phyloP scores from a whole-genome alignment of 208 protist species.

The Naegleria gruberi region DNA sequence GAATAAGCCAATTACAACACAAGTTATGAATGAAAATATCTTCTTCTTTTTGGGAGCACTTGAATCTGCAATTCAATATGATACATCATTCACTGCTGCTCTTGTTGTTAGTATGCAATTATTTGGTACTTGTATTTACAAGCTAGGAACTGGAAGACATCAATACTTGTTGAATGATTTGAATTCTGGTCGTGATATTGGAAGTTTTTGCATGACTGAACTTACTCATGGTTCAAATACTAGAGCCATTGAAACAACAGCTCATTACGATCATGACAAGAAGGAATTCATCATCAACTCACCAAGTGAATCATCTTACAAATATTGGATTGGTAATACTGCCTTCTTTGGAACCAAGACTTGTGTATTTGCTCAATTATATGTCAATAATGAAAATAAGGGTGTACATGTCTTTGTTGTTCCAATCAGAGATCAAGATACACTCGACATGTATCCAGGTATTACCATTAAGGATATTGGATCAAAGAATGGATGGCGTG shows the following conservation, averaged over 20 bases:
- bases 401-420: slow-evolving; percentile 26
- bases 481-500: slow-evolving; percentile 19
- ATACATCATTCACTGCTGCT: neutral
- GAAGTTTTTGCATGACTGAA: slow-evolving; percentile 40
- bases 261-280: slow-evolving; percentile 30
- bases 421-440: slow-evolving; percentile 19
- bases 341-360: neutral
- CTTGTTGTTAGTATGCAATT: slow-evolving; percentile 48
- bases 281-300: slow-evolving; percentile 29
- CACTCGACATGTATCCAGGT: neutral
- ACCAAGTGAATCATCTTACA: slow-evolving; percentile 15
- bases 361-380: slow-evolving; percentile 28
- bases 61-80: neutral
- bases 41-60: neutral
- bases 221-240: slow-evolving; percentile 44
- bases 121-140: slow-evolving; percentile 57
- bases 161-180: slow-evolving; percentile 49
- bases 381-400: neutral
- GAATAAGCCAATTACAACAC: neutral
- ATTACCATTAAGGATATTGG: neutral
- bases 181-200: slow-evolving; percentile 35
- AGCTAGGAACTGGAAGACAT: slow-evolving; percentile 55
- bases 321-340: slow-evolving; percentile 34
- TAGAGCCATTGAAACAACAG: slow-evolving; percentile 33
- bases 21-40: neutral